These are phyloP conservation scores for Arctostaphylos glauca DNA, from an alignment of 148 eudicot genomes.

Conservation along the genomic window DNA sequence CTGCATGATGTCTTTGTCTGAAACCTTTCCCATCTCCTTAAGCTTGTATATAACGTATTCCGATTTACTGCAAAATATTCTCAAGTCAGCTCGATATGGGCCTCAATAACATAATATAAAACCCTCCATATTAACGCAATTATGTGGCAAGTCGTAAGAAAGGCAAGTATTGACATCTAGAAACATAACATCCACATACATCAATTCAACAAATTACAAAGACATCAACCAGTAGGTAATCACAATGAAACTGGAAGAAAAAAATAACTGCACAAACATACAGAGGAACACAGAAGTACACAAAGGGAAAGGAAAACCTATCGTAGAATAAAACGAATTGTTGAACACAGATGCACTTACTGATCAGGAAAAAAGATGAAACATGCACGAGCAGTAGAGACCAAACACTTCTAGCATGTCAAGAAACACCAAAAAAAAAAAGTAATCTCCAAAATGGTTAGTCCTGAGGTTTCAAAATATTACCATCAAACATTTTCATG, in stretches of 20 bases:
- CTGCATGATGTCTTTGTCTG: conserved; percentile 76
- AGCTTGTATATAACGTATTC: conserved; percentile 98
- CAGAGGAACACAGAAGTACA: not conserved
- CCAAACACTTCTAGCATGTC: not conserved
- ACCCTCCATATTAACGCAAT: not conserved
- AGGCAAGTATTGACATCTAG: not conserved
- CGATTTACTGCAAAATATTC: conserved; percentile 65
- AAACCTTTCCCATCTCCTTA: conserved; percentile 85
- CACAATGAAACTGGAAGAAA: not conserved
- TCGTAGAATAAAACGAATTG: not conserved
- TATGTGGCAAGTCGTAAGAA: not conserved
- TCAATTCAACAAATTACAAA: not conserved
- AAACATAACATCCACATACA: not conserved
- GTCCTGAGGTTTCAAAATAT: not conserved
- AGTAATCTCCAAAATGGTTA: not conserved
- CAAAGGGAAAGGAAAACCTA: not conserved
- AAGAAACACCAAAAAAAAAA: not conserved
- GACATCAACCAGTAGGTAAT: not conserved
- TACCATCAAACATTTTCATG: not conserved
- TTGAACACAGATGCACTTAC: conserved; percentile 1
- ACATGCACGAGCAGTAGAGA: not conserved
- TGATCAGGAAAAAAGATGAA: not conserved
- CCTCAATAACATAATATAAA: not conserved
- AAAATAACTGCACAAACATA: not conserved
- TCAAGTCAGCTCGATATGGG: not conserved